A percentile compares a stretch with the other conserved stretches of the same genome.
Evolutionary conservation across 2,329 filamentous ascomycete genomes (phyloP).

Genomic region (Didymella pomorum): DNA sequence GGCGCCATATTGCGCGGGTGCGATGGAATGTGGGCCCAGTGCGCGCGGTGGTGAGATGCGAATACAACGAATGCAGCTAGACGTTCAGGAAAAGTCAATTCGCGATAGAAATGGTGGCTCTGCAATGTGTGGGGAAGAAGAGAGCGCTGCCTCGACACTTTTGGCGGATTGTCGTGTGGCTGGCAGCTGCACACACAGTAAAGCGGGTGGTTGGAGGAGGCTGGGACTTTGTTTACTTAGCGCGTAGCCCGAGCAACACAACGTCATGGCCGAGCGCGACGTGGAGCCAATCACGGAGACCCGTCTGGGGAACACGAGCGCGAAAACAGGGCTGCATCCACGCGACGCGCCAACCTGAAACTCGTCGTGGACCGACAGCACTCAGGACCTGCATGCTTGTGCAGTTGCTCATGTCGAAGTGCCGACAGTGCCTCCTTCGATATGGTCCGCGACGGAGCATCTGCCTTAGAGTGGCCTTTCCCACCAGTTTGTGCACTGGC

Average conservation of each 20-base stretch:
- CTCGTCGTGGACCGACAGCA: too few relatives aligned
- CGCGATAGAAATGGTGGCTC: slow-evolving; percentile 15
- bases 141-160: slow-evolving; percentile 17
- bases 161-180: slow-evolving; percentile 14
- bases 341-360: background rate
- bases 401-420: background rate
- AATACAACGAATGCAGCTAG: slow-evolving; percentile 20
- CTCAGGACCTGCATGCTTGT: background rate
- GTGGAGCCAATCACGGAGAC: slow-evolving; percentile 5
- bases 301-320: slow-evolving; percentile 3
- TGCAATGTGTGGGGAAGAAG: slow-evolving; percentile 21
- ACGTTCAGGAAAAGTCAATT: background rate
- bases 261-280: slow-evolving; percentile 9
- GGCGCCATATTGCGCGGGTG: slow-evolving; percentile 42
- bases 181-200: slow-evolving; percentile 17
- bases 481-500: too few relatives aligned
- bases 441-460: too few relatives aligned
- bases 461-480: too few relatives aligned
- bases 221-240: slow-evolving; percentile 13
- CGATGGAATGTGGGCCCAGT: slow-evolving; percentile 19
- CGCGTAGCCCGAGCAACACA: slow-evolving; percentile 13
- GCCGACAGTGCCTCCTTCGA: background rate
- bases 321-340: background rate
- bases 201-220: slow-evolving; percentile 18
- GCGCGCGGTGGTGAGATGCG: slow-evolving; percentile 19